These are phyloP conservation scores for Rhizophora mangle DNA, from an alignment of 345 rosid species.

Conservation along the genomic window DNA sequence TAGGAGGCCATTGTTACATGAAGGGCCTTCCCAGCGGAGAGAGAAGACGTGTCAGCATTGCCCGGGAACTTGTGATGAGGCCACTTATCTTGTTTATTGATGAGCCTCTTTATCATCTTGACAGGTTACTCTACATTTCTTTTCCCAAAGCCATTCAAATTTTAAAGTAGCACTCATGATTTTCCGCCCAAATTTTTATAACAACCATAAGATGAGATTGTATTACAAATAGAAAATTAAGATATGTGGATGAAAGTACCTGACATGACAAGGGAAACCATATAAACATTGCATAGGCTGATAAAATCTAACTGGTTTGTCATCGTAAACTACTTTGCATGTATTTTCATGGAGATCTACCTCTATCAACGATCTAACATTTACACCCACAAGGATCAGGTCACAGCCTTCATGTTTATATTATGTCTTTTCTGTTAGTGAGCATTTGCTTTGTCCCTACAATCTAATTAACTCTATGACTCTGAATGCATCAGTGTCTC, in stretches of 20 bases:
- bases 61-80: conserved; percentile 98
- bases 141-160: background rate
- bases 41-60: conserved; percentile 94
- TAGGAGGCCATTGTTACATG: conserved; percentile 95
- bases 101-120: conserved; percentile 98
- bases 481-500: conserved; percentile 60
- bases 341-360: background rate
- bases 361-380: background rate
- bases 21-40: conserved; percentile 90
- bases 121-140: conserved; percentile 46
- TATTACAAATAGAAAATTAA: background rate
- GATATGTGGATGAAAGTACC: background rate
- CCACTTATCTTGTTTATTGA: conserved; percentile 86
- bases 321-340: too few species aligned
- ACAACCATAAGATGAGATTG: too few species aligned
- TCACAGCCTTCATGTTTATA: background rate
- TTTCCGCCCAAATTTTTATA: too few species aligned
- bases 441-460: conserved; percentile 1
- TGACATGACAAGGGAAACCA: background rate
- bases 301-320: too few species aligned
- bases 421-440: conserved; percentile 3
- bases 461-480: conserved; percentile 6
- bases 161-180: too few species aligned
- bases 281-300: too few species aligned
- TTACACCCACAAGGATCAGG: background rate